These are phyloP conservation scores for Hanseniaspora gamundiae DNA, from an alignment of 1,139 yeast genomes.

Conservation along the genomic window DNA sequence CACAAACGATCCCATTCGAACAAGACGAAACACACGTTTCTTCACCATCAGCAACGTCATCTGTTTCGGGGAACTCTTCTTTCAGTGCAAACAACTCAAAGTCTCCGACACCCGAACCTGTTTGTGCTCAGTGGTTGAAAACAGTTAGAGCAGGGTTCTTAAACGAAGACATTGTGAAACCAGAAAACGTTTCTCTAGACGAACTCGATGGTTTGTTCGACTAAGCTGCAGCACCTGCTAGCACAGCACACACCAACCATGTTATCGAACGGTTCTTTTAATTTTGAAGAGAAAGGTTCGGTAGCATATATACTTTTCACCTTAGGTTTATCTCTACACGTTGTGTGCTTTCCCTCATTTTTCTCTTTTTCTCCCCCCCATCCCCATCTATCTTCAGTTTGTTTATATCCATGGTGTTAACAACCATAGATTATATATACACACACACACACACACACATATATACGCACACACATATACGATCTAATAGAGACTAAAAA, in stretches of 20 bases:
- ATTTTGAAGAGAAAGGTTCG: too few relatives aligned
- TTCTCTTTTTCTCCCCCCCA: not conserved
- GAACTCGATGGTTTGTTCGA: constrained; percentile 58
- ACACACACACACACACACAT: not conserved
- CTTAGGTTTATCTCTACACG: too few relatives aligned
- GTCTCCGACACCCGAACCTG: constrained; percentile 15
- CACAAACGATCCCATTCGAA: not conserved
- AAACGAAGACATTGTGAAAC: constrained; percentile 62
- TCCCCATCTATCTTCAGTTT: not conserved
- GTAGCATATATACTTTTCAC: not conserved
- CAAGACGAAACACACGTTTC: constrained; percentile 20
- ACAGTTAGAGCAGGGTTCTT: constrained; percentile 64
- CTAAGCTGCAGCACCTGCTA: constrained; percentile 14
- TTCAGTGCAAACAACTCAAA: constrained; percentile 9
- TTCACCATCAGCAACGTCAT: constrained; percentile 11
- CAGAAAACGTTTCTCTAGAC: constrained; percentile 62
- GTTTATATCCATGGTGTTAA: too few relatives aligned
- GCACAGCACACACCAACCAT: too few relatives aligned
- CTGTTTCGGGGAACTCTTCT: constrained; percentile 4
- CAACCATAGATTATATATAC: not conserved
- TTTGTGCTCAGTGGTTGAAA: constrained; percentile 48
- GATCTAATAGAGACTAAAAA: too few relatives aligned
- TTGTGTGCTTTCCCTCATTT: too few relatives aligned
- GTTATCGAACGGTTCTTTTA: too few relatives aligned
- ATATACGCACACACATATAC: not conserved